Evolutionary conservation across 208 protist genomes (phyloP), one percentile per base, ranked within the genome.

Genomic region (Herpetomonas tarakana): DNA sequence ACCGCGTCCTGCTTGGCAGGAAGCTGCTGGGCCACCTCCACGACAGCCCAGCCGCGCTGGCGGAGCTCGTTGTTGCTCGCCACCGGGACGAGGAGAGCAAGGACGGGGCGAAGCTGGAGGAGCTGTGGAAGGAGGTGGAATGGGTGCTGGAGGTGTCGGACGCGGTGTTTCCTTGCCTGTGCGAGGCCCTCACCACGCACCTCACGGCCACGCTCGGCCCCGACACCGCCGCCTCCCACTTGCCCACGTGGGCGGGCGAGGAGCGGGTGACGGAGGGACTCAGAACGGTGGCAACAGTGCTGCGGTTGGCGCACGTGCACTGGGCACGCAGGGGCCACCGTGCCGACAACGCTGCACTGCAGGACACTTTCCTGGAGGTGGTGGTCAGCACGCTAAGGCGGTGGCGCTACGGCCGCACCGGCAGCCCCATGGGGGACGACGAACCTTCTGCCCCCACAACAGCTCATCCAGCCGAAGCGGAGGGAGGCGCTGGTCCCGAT

Each of bases 111-210:
- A 52, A 67, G 4, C 19, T 64, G 39, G 29, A 63, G 12, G 53
- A 52, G 21, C 55, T 77, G 31, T 77, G 71, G 71, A 77, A 77
- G 30, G 21, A 65, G n/a, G 54, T 47, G 27, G 60, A 68, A 18
- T 30, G 39, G 16, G 25, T 71, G 18, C 49, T 77, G 64, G 47
- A 62, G 14, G 38, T 77, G 46, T 7, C 28, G 35, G 50, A 21
- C 16, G 52, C 44, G 52, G 27, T 73, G 4, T 72, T 68, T 49
- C 25, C 46, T n/a, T 29, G 53, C 6, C 71, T 77, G 65, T 41
- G 45, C 21, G 21, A 31, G 16, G 31, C 59, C 22, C 31, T 50
- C 9, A 62, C 58, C 7, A 1, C 31, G 19, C 62, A 55, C 30
- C 46, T 77, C 16, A 59, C 68, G 7, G 18, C 30, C 28, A 22